Percentiles rank a stretch among this genome's conserved stretches.
phyloP scores from a whole-genome alignment of 371 early-diverging fungal species.

The Mucor piriformis region DNA sequence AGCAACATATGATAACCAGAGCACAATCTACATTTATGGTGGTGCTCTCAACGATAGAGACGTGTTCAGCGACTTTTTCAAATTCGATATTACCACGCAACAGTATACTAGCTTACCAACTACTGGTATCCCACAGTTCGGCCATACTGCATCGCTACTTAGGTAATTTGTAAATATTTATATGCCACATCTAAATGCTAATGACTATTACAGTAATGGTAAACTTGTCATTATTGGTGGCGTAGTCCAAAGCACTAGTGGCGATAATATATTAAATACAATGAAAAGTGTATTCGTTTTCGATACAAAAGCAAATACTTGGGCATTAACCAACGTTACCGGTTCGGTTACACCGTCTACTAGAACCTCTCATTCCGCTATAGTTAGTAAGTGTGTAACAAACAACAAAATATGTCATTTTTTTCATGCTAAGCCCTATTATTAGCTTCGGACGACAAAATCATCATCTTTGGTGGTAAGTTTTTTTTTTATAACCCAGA shows the following conservation, averaged over 20 bases:
- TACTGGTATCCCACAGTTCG: conserved; percentile 27
- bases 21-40: conserved; percentile 35
- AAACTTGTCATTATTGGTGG: conserved; percentile 48
- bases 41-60: conserved; percentile 23
- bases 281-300: conserved; percentile 30
- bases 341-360: conserved; percentile 17
- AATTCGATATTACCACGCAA: conserved; percentile 25
- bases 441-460: conserved; percentile 38
- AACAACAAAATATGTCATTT: not conserved
- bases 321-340: conserved; percentile 1
- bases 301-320: conserved; percentile 19
- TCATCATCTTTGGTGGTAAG: conserved; percentile 52
- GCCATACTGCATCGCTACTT: conserved; percentile 41
- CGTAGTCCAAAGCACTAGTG: conserved; percentile 7
- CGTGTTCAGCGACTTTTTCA: conserved; percentile 31
- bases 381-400: conserved; percentile 32
- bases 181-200: not conserved
- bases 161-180: conserved; percentile 29
- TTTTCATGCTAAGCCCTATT: not conserved
- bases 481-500: not conserved
- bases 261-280: not conserved
- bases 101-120: conserved; percentile 22
- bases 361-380: conserved; percentile 36
- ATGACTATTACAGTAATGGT: conserved; percentile 31
- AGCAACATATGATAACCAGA: conserved; percentile 18